Evolutionary conservation across 371 early-diverging fungal genomes (phyloP).

Genomic region (Massospora cicadina): DNA sequence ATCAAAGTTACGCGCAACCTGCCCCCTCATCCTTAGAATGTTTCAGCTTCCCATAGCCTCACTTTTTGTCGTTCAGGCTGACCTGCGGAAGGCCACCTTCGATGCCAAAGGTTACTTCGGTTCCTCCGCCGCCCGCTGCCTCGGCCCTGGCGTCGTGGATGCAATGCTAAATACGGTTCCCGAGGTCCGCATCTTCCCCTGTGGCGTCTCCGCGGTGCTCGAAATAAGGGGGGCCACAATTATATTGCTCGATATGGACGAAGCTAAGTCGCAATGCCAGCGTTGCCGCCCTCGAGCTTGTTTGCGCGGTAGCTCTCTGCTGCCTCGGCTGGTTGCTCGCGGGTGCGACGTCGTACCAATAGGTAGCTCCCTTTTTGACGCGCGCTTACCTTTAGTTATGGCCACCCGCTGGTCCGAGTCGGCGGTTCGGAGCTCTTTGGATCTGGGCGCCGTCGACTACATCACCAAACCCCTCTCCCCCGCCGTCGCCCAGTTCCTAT

Average conservation of each 20-base stretch:
- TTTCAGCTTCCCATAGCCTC: slow-evolving; percentile 1
- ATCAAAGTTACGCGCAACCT: neutral
- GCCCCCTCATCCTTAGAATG: neutral
- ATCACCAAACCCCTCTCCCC: slow-evolving; percentile 2
- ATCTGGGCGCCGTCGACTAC: slow-evolving; percentile 4
- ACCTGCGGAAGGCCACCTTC: neutral
- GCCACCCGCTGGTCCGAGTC: neutral
- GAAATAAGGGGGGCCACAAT: neutral
- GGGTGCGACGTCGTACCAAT: neutral
- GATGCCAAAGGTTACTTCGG: neutral
- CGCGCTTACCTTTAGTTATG: neutral
- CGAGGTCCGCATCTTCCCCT: neutral
- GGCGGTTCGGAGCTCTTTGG: neutral
- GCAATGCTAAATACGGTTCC: neutral
- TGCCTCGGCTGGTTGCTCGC: neutral
- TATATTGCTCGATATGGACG: slow-evolving; percentile 3
- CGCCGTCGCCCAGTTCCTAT: neutral
- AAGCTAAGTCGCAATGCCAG: neutral
- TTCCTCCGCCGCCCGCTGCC: neutral
- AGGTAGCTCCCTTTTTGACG: neutral
- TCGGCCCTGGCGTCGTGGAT: neutral
- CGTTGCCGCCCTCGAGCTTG: neutral
- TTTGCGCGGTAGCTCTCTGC: neutral
- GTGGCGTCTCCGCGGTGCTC: neutral
- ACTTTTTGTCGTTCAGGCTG: neutral